phyloP scores from a whole-genome alignment of 169 alveolate species.

The Plasmodium reichenowi region DNA sequence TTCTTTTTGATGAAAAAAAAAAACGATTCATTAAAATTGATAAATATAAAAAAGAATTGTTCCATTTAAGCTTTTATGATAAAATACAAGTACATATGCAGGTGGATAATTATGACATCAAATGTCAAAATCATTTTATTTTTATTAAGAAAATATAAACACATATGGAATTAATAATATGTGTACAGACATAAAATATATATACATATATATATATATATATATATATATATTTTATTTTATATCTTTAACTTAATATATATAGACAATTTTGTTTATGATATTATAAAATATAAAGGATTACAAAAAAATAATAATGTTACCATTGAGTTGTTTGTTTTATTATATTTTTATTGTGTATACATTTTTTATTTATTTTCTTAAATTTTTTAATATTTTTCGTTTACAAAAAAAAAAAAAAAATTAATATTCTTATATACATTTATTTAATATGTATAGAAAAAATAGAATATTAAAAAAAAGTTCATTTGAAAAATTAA shows the following conservation, averaged over 20 bases:
- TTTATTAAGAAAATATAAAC: slow-evolving; percentile 39
- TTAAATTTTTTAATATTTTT: not conserved
- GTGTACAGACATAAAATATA: not conserved
- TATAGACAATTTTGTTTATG: not conserved
- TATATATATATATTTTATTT: slow-evolving; percentile 1
- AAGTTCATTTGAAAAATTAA: too few relatives aligned
- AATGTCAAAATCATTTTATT: slow-evolving; percentile 69
- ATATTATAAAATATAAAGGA: not conserved
- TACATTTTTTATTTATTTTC: not conserved
- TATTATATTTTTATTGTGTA: not conserved
- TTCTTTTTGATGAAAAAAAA: slow-evolving; percentile 53
- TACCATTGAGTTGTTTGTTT: not conserved
- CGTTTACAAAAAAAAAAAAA: too few relatives aligned
- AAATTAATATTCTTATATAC: too few relatives aligned
- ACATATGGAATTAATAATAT: not conserved
- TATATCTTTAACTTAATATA: not conserved
- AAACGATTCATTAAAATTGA: slow-evolving; percentile 32
- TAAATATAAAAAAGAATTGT: slow-evolving; percentile 31
- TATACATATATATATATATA: not conserved
- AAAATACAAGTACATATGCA: slow-evolving; percentile 68
- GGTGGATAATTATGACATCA: slow-evolving; percentile 51
- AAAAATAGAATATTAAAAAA: too few relatives aligned
- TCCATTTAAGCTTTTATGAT: slow-evolving; percentile 58
- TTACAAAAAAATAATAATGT: not conserved
- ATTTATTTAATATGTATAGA: too few relatives aligned